Conservation (phyloP, 495 filamentous ascomycete species). For the Hypomontagnella submonticulosa region DNA sequence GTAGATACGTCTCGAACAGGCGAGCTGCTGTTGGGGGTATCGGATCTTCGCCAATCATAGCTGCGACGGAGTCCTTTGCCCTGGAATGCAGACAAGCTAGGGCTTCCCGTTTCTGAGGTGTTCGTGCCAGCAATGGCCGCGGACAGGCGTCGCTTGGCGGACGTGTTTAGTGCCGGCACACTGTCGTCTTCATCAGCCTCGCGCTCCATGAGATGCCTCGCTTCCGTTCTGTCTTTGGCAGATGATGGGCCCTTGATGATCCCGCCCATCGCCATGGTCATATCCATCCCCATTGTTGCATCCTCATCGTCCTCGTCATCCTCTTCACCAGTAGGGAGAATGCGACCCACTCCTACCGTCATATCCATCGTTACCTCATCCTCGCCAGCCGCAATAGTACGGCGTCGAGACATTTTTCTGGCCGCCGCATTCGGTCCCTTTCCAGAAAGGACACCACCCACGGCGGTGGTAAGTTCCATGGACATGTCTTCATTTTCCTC, state of each 20-base stretch:
- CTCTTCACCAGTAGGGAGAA: slow-evolving; percentile 59
- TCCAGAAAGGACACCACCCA: slow-evolving; percentile 70
- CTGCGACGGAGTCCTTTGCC: slow-evolving; percentile 66
- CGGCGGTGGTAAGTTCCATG: slow-evolving; percentile 82
- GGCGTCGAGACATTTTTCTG: slow-evolving; percentile 37
- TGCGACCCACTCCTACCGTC: slow-evolving; percentile 76
- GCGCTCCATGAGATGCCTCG: slow-evolving; percentile 68
- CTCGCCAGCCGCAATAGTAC: slow-evolving; percentile 46
- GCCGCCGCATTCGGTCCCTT: slow-evolving; percentile 45
- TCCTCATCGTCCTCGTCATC: slow-evolving; percentile 59
- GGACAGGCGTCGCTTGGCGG: slow-evolving; percentile 50
- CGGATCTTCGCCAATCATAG: slow-evolving; percentile 52
- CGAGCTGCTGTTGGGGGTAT: slow-evolving; percentile 52
- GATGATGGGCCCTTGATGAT: slow-evolving; percentile 57
- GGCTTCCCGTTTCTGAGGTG: slow-evolving; percentile 69
- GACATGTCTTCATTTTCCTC: slow-evolving; percentile 74
- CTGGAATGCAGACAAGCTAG: slow-evolving; percentile 65
- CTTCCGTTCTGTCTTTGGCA: slow-evolving; percentile 57
- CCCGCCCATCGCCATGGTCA: slow-evolving; percentile 67
- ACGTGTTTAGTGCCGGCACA: slow-evolving; percentile 64
- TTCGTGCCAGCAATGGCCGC: slow-evolving; percentile 55
- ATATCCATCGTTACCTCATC: slow-evolving; percentile 72
- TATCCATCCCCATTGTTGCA: slow-evolving; percentile 67
- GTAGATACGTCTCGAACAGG: slow-evolving; percentile 48
- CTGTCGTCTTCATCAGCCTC: slow-evolving; percentile 66